Base-by-base conservation (phyloP, 2,329 filamentous ascomycete genomes). In the Sporothrix luriei region DNA sequence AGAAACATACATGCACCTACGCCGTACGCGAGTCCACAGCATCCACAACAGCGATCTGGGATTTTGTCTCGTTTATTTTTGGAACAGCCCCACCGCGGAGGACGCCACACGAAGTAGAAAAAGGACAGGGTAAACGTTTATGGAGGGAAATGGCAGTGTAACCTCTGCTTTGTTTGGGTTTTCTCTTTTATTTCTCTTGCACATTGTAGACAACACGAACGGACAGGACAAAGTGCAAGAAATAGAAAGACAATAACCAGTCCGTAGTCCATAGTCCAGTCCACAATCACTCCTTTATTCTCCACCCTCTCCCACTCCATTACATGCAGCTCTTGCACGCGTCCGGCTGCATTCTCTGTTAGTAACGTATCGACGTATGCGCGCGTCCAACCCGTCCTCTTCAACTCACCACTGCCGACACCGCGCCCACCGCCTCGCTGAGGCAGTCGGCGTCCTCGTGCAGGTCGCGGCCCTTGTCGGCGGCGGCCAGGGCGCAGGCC, bases 291-390 rank as follows among this genome's bases (percentile, higher is more conserved):
- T 4, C 29, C 29, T 33, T 33, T 6, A 33, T 6, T 33, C n/a
- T n/a, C 3, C 29, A 5, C 29, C 29, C 3, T 29, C 61, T 6
- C 9, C 16, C n/a, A 5, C 43, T 2, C 26, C 26, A 33, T 6
- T 33, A 51, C 61, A 65, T 49, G 10, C 61, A 65, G 26, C 43
- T 51, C 46, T 65, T 65, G 61, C 61, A 65, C 4, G 61, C 61
- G 9, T 49, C 43, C 26, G 61, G 61, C 61, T 64, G 4, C 13
- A 1, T 33, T 33, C 5, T 33, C 6, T 33, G 33, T 33, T 33
- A 33, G 33, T n/a, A n/a, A n/a, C n/a, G n/a, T n/a, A n/a, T n/a
- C n/a, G n/a, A n/a, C n/a, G n/a, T n/a, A n/a, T n/a, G n/a, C n/a
- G n/a, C n/a, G n/a, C n/a, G n/a, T n/a, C n/a, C n/a, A n/a, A n/a